Evolutionary conservation across 805 yeast species (phyloP).

Genomic region (Martiniozyma abietophila): DNA sequence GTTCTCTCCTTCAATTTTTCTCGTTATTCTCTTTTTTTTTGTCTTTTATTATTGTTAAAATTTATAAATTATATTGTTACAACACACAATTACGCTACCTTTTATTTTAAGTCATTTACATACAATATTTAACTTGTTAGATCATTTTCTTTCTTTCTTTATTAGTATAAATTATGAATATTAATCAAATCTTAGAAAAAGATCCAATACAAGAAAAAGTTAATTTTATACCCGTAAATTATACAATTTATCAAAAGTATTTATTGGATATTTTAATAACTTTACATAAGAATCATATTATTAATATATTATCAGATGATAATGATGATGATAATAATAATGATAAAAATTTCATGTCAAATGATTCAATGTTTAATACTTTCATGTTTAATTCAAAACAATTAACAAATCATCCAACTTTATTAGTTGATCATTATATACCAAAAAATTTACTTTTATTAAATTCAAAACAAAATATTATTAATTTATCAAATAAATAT

Average conservation of each 20-base stretch:
- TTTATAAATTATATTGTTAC: no score
- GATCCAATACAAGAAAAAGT: slow-evolving; percentile 10
- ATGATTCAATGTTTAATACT: slow-evolving; percentile 31
- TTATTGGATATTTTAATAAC: slow-evolving; percentile 34
- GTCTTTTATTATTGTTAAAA: no score
- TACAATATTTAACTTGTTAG: no score
- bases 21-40: no score
- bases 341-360: slow-evolving; percentile 11
- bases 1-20: no score
- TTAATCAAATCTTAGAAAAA: background rate
- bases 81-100: no score
- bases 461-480: slow-evolving; percentile 51
- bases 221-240: slow-evolving; percentile 33
- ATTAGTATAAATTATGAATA: no score
- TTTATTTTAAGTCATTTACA: no score
- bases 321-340: slow-evolving; percentile 1
- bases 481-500: slow-evolving; percentile 51
- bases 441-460: slow-evolving; percentile 59
- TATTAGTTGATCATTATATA: slow-evolving; percentile 68
- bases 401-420: slow-evolving; percentile 57
- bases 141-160: no score
- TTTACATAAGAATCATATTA: slow-evolving; percentile 28
- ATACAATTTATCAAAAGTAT: slow-evolving; percentile 35
- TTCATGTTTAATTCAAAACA: slow-evolving; percentile 37
- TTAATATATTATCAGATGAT: slow-evolving; percentile 1